A percentile compares a stretch with the other conserved stretches of the same genome.
Conservation (phyloP, 2,329 filamentous ascomycete genomes). For the Cladorrhinum sp. region DNA sequence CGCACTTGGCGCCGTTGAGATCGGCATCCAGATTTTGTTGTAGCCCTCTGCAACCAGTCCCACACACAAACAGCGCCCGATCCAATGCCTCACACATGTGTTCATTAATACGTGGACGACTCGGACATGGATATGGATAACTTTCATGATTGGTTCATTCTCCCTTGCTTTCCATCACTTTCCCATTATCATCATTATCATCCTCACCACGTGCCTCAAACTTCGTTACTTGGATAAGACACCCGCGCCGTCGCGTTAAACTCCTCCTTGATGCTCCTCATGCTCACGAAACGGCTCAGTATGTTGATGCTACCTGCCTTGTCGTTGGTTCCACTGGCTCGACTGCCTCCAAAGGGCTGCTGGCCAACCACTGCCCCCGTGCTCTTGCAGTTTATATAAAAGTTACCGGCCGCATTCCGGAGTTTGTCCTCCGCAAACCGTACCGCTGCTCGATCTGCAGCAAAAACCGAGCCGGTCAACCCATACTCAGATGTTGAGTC, state of each 20-base stretch:
- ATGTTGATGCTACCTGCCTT: constrained; percentile 53
- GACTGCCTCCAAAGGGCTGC: constrained; percentile 53
- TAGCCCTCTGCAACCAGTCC: background rate
- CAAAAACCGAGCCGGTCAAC: constrained; percentile 50
- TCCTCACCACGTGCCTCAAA: constrained; percentile 34
- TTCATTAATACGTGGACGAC: background rate
- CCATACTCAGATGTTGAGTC: constrained; percentile 70
- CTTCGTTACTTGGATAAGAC: constrained; percentile 69
- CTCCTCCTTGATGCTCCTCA: constrained; percentile 64
- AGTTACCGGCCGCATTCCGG: constrained; percentile 54
- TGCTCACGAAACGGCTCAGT: constrained; percentile 50
- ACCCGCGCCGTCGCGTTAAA: constrained; percentile 63
- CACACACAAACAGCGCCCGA: background rate
- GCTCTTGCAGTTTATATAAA: constrained; percentile 58
- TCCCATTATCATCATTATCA: too few relatives aligned
- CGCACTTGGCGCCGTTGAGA: background rate
- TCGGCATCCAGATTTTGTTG: background rate
- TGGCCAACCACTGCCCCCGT: constrained; percentile 55
- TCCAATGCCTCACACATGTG: constrained; percentile 11
- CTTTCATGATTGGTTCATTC: background rate
- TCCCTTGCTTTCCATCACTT: background rate
- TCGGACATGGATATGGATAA: too few relatives aligned
- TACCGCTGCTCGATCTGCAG: constrained; percentile 45
- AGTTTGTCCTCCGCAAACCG: constrained; percentile 50
- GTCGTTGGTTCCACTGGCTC: constrained; percentile 54